Conservation (phyloP, 768 basidiomycete genomes). For the Mycena kentingensis region DNA sequence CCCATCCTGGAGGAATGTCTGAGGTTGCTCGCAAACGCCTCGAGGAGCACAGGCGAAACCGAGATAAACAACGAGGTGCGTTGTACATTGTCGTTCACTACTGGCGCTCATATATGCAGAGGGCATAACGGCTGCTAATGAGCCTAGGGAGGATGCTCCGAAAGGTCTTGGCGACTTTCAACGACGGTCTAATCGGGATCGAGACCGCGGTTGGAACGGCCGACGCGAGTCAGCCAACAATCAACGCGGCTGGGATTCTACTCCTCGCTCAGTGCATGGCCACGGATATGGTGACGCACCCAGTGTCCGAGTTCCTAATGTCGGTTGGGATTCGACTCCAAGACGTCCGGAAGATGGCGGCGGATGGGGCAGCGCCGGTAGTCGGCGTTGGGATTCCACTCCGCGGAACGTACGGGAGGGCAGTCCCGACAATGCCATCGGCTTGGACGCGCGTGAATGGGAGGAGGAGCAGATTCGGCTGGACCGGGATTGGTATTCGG, state of each 20-base stretch:
- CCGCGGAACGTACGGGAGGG: slow-evolving; percentile 66
- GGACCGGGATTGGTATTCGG: slow-evolving; percentile 96
- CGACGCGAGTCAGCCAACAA: slow-evolving; percentile 40
- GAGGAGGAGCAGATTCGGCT: slow-evolving; percentile 92
- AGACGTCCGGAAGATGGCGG: slow-evolving; percentile 57
- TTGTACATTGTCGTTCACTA: neutral
- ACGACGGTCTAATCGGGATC: slow-evolving; percentile 82
- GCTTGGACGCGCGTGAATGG: slow-evolving; percentile 86
- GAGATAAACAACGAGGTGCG: slow-evolving; percentile 70
- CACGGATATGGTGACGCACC: slow-evolving; percentile 59
- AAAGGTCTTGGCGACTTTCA: slow-evolving; percentile 92
- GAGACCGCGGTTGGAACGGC: slow-evolving; percentile 51
- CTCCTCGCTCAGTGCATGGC: slow-evolving; percentile 60
- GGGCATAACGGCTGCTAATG: slow-evolving; percentile 67
- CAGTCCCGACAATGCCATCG: slow-evolving; percentile 67
- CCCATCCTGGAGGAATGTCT: slow-evolving; percentile 87
- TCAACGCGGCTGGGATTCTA: slow-evolving; percentile 53
- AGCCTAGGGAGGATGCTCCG: slow-evolving; percentile 56
- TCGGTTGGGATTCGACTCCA: slow-evolving; percentile 94
- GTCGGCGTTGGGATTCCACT: slow-evolving; percentile 78
- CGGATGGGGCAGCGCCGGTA: slow-evolving; percentile 64
- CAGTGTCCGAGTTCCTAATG: slow-evolving; percentile 87
- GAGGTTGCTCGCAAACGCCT: slow-evolving; percentile 68
- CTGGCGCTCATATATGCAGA: slow-evolving; percentile 43
- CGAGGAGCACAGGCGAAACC: slow-evolving; percentile 73